Percentiles rank a stretch among this genome's conserved stretches.
Conservation (phyloP, 495 filamentous ascomycete genomes). For the Usnea hakonensis region DNA sequence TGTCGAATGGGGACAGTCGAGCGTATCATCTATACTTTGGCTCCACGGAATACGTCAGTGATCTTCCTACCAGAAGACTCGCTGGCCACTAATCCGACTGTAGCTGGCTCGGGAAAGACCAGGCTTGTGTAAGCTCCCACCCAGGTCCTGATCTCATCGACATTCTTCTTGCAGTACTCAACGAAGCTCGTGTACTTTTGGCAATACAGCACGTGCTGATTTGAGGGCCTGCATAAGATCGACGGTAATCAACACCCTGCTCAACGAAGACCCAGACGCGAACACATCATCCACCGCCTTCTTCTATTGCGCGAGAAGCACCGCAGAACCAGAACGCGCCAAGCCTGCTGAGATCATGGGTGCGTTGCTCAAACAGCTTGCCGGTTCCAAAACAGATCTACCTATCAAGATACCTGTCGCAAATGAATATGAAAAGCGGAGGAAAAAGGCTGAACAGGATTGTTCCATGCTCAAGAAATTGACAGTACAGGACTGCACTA, state of each 20-base stretch:
- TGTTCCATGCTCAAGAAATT: constrained; percentile 8
- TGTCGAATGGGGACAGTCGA: background rate
- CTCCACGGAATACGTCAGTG: constrained; percentile 10
- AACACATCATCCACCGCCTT: background rate
- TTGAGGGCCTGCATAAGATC: background rate
- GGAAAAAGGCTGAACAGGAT: background rate
- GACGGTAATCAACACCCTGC: background rate
- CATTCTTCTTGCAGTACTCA: background rate
- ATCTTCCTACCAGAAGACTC: background rate
- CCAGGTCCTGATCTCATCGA: background rate
- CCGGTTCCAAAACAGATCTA: constrained; percentile 13
- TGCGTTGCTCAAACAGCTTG: constrained; percentile 34
- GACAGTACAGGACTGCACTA: constrained; percentile 22
- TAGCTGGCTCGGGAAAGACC: constrained; percentile 8
- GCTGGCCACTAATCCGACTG: background rate
- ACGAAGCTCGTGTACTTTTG: background rate
- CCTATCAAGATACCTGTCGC: background rate
- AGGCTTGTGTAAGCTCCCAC: background rate
- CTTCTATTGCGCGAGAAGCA: constrained; percentile 16
- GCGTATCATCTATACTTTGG: constrained; percentile 1
- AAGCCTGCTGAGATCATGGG: constrained; percentile 31
- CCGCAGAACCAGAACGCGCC: constrained; percentile 23
- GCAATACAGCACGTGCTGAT: background rate
- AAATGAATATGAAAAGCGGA: background rate
- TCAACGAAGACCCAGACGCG: background rate